Conservation (phyloP, 129 eudicot genomes). For the Scalesia atractyloides region DNA sequence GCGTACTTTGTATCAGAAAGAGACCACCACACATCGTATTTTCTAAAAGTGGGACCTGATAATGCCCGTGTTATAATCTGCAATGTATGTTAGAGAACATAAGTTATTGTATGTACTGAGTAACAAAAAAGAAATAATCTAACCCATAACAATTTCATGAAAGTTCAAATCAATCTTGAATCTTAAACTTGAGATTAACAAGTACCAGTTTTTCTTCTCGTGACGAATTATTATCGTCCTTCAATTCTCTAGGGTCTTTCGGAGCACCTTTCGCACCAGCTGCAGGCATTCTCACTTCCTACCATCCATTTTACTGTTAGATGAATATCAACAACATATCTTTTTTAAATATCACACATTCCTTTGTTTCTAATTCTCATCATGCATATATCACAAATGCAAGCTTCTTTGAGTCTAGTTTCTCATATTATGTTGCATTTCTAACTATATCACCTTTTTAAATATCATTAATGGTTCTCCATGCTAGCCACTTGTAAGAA, state of each 20-base stretch:
- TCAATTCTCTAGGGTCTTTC: constrained; percentile 77
- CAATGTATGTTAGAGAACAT: constrained; percentile 22
- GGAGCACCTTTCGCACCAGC: constrained; percentile 93
- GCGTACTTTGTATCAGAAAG: constrained; percentile 96
- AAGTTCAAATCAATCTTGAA: constrained; percentile 7
- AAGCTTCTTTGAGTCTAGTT: constrained; percentile 1
- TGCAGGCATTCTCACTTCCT: constrained; percentile 99
- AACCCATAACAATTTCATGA: not conserved
- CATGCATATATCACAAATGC: not conserved
- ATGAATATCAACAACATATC: constrained; percentile 25
- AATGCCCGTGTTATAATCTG: constrained; percentile 82
- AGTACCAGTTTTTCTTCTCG: constrained; percentile 90
- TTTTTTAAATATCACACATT: constrained; percentile 1
- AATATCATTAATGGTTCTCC: not conserved
- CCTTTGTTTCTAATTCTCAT: not conserved
- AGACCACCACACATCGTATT: constrained; percentile 98
- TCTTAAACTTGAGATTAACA: not conserved
- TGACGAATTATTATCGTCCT: constrained; percentile 84
- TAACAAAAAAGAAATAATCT: too few species aligned
- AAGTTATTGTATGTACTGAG: not conserved
- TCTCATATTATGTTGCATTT: not conserved
- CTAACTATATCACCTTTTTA: constrained; percentile 4
- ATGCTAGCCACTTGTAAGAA: constrained; percentile 3
- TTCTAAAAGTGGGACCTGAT: constrained; percentile 73
- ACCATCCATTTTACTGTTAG: constrained; percentile 34